Evolutionary conservation across 495 filamentous ascomycete genomes (phyloP).

Genomic region (Geopyxis carbonaria): DNA sequence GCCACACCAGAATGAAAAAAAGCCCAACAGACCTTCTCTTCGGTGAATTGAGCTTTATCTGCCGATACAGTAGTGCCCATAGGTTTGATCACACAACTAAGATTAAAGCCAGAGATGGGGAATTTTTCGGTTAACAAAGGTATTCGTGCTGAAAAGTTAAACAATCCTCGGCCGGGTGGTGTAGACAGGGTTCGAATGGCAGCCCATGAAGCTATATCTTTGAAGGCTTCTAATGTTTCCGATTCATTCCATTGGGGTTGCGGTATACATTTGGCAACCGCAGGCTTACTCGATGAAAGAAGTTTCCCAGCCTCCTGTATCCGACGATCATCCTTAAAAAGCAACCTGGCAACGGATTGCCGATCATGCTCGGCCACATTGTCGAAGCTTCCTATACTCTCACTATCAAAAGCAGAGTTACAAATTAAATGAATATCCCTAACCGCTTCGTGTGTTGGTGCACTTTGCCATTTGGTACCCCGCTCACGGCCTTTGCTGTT

Average conservation of each 20-base stretch:
- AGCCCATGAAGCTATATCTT: constrained; percentile 66
- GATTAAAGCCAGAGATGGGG: constrained; percentile 67
- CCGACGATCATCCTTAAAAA: constrained; percentile 82
- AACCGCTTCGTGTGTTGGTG: constrained; percentile 46
- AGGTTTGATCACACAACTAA: constrained; percentile 78
- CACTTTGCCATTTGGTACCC: constrained; percentile 21
- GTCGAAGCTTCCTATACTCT: constrained; percentile 43
- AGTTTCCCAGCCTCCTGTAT: constrained; percentile 64
- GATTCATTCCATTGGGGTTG: constrained; percentile 67
- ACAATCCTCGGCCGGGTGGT: constrained; percentile 62
- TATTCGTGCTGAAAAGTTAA: constrained; percentile 65
- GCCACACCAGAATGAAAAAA: constrained; percentile 95
- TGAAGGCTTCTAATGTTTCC: constrained; percentile 82
- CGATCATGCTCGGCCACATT: constrained; percentile 59
- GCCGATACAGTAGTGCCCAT: constrained; percentile 75
- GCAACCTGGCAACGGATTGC: constrained; percentile 57
- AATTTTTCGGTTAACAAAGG: constrained; percentile 84
- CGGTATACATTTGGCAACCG: constrained; percentile 57
- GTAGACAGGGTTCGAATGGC: constrained; percentile 77
- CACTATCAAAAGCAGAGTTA: constrained; percentile 41
- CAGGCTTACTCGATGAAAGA: constrained; percentile 57
- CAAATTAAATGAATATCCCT: constrained; percentile 59
- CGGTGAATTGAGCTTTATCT: constrained; percentile 63
- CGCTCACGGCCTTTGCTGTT: constrained; percentile 26
- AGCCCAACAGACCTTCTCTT: constrained; percentile 94